Percentiles rank a stretch among this genome's conserved stretches.
Evolutionary conservation across 805 yeast genomes (phyloP).

Genomic region (Kluyveromyces wickerhamii): DNA sequence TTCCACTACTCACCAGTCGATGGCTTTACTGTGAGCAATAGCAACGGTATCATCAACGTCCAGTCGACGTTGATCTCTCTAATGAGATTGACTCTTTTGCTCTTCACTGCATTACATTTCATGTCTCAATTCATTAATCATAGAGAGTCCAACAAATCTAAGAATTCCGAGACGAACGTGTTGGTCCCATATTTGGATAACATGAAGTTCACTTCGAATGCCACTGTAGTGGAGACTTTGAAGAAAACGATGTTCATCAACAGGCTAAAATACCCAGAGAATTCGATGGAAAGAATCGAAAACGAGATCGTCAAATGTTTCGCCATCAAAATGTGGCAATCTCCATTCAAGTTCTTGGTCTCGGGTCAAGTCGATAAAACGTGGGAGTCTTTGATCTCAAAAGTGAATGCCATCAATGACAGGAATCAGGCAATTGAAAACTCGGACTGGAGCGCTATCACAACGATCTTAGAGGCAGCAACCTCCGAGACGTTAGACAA

Average conservation of each 20-base stretch:
- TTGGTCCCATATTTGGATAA: slow-evolving; percentile 12
- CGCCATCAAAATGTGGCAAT: slow-evolving; percentile 19
- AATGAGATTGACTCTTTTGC: slow-evolving; percentile 21
- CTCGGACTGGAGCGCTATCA: slow-evolving; percentile 18
- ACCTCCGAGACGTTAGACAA: slow-evolving; percentile 22
- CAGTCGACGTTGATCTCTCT: slow-evolving; percentile 23
- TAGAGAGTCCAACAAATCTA: slow-evolving; percentile 1
- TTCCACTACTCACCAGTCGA: slow-evolving; percentile 22
- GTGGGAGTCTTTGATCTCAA: slow-evolving; percentile 11
- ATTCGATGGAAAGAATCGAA: slow-evolving; percentile 16
- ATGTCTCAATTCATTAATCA: slow-evolving; percentile 14
- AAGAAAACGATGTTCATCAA: slow-evolving; percentile 15
- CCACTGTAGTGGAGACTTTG: slow-evolving; percentile 12
- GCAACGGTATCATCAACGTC: slow-evolving; percentile 22
- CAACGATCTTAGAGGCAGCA: slow-evolving; percentile 20
- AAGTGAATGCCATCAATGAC: background rate
- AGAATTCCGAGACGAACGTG: slow-evolving; percentile 2
- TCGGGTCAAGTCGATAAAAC: slow-evolving; percentile 9
- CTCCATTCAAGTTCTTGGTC: slow-evolving; percentile 14
- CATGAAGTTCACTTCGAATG: slow-evolving; percentile 11
- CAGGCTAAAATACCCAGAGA: slow-evolving; percentile 14
- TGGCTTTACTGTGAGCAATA: slow-evolving; percentile 17
- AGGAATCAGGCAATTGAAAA: slow-evolving; percentile 11
- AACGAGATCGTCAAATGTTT: slow-evolving; percentile 18
- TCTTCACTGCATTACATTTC: slow-evolving; percentile 23